Percentiles rank a stretch among this genome's conserved stretches.
Conservation (phyloP, 805 yeast genomes). For the Lachancea lanzarotensis region DNA sequence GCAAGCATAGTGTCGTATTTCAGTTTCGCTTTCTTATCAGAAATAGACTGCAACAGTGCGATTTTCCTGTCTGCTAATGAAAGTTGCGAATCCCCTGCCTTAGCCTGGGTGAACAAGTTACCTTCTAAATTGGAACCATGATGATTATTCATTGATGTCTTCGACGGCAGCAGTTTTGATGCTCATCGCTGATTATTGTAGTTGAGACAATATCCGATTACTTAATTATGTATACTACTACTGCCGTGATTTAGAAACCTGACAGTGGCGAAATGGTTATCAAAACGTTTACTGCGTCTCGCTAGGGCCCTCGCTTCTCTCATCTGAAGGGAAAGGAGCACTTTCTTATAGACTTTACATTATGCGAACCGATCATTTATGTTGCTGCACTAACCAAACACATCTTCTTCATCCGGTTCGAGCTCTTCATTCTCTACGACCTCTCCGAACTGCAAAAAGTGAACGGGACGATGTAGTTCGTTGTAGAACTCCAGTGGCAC, state of each 20-base stretch:
- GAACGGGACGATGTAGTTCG: slow-evolving; percentile 82
- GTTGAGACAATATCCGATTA: too few species aligned
- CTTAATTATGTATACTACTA: too few species aligned
- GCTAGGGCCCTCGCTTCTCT: neutral
- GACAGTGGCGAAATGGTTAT: too few species aligned
- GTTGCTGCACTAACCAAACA: slow-evolving; percentile 40
- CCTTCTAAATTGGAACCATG: neutral
- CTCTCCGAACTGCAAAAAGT: slow-evolving; percentile 69
- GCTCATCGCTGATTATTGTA: too few species aligned
- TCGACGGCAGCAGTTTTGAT: too few species aligned
- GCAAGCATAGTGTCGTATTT: neutral
- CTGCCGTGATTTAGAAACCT: too few species aligned
- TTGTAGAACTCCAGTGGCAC: slow-evolving; percentile 78
- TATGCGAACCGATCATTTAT: neutral
- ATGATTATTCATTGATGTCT: neutral
- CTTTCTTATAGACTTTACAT: neutral
- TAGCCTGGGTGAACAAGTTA: too few species aligned
- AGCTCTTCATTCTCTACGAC: slow-evolving; percentile 47
- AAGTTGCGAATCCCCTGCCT: neutral
- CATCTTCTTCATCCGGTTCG: slow-evolving; percentile 65
- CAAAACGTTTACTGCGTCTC: too few species aligned
- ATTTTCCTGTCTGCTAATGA: slow-evolving; percentile 37
- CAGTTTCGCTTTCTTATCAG: neutral
- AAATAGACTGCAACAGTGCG: slow-evolving; percentile 60
- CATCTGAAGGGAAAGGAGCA: too few species aligned